A percentile compares a stretch with the other conserved stretches of the same genome.
These are phyloP conservation scores for Naganishia onofrii DNA, from an alignment of 768 basidiomycete species.

Conservation along the genomic window DNA sequence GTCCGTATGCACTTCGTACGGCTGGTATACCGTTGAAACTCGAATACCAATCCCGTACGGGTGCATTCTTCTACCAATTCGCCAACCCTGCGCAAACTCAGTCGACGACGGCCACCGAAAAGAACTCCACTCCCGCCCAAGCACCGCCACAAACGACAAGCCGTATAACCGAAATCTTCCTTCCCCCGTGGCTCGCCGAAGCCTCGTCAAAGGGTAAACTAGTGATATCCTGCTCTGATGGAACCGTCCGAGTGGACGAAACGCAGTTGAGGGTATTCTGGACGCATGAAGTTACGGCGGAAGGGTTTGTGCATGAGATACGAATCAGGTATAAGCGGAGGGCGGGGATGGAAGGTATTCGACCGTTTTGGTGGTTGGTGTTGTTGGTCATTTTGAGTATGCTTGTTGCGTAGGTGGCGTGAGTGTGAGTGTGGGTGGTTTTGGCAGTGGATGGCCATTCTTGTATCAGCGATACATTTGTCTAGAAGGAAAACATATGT, in stretches of 20 bases:
- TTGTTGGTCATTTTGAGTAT: not conserved
- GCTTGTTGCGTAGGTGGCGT: not conserved
- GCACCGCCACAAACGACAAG: slow-evolving; percentile 17
- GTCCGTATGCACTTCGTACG: slow-evolving; percentile 87
- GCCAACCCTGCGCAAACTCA: slow-evolving; percentile 5
- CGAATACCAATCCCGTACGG: slow-evolving; percentile 58
- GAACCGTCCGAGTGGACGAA: slow-evolving; percentile 3
- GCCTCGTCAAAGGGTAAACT: slow-evolving; percentile 1
- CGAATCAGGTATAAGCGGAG: slow-evolving; percentile 4
- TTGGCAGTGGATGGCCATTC: too few species aligned
- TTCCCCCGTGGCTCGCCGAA: slow-evolving; percentile 22
- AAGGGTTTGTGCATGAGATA: slow-evolving; percentile 21
- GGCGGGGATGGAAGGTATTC: too few species aligned
- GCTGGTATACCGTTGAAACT: slow-evolving; percentile 76
- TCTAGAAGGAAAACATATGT: too few species aligned
- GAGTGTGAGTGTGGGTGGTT: too few species aligned
- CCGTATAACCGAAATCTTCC: slow-evolving; percentile 22
- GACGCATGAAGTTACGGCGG: not conserved
- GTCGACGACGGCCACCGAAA: not conserved
- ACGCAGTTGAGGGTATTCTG: slow-evolving; percentile 9
- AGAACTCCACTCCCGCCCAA: not conserved
- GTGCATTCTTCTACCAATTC: slow-evolving; percentile 32
- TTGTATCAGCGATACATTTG: too few species aligned
- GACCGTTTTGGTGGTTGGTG: not conserved
- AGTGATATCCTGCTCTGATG: slow-evolving; percentile 14